These are phyloP conservation scores for Cladosporium oxysporum DNA, from an alignment of 2,329 filamentous ascomycete genomes.

Conservation along the genomic window DNA sequence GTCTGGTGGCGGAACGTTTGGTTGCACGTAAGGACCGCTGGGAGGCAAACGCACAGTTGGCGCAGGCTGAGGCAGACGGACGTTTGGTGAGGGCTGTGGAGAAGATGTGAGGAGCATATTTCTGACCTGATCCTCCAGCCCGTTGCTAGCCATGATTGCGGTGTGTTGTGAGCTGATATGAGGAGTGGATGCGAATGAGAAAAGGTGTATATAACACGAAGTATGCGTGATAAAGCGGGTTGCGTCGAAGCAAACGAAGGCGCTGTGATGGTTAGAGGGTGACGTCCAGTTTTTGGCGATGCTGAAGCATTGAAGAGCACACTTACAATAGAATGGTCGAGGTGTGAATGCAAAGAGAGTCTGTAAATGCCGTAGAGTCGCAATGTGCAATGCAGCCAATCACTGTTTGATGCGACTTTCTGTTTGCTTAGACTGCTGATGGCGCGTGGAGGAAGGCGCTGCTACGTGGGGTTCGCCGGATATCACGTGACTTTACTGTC, in stretches of 20 bases:
- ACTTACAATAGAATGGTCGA: background rate
- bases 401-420: background rate
- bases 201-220: background rate
- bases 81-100: slow-evolving; percentile 5
- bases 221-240: background rate
- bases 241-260: background rate
- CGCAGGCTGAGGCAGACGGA: slow-evolving; percentile 14
- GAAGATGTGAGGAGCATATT: slow-evolving; percentile 18
- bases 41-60: slow-evolving; percentile 16
- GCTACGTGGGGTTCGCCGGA: background rate
- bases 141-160: slow-evolving; percentile 29
- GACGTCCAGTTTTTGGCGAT: background rate
- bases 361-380: background rate
- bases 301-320: background rate
- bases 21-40: background rate
- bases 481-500: background rate
- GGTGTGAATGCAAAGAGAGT: background rate
- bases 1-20: slow-evolving; percentile 17
- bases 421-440: background rate
- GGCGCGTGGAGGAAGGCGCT: background rate
- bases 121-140: slow-evolving; percentile 16
- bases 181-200: background rate
- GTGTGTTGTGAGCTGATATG: background rate
- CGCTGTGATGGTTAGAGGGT: background rate
- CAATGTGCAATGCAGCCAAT: background rate